Conservation (phyloP, 163 green algal genomes). For the Chlamydomonas reinhardtii region DNA sequence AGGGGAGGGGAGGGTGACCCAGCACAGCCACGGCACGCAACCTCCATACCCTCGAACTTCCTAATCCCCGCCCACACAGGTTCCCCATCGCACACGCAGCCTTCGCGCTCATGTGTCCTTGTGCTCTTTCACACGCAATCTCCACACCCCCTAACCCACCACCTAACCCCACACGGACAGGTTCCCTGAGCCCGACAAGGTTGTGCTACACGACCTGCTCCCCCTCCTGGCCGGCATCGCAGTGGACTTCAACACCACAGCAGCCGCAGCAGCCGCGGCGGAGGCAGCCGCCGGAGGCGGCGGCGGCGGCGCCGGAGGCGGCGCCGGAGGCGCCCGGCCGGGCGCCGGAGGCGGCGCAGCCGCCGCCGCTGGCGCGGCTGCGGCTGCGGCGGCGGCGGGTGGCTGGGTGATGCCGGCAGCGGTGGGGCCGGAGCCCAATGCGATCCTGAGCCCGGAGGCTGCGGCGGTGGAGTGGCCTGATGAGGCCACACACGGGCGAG, state of each 20-base stretch:
- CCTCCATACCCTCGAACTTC: too few relatives aligned
- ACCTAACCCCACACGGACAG: neutral
- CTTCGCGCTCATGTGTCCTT: too few relatives aligned
- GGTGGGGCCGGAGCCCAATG: constrained; percentile 14
- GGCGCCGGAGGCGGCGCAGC: neutral
- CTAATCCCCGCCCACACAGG: too few relatives aligned
- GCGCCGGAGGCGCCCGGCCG: neutral
- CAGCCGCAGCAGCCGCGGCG: neutral
- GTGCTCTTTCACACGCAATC: too few relatives aligned
- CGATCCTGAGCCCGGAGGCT: neutral
- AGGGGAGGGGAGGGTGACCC: too few relatives aligned
- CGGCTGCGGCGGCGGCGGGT: neutral
- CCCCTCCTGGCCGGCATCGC: constrained; percentile 65
- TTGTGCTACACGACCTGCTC: constrained; percentile 72
- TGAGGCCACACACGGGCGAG: neutral
- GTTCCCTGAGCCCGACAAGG: constrained; percentile 60
- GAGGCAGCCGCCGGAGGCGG: neutral
- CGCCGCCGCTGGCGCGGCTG: neutral
- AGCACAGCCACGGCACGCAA: too few relatives aligned
- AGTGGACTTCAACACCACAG: constrained; percentile 64
- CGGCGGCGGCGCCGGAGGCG: neutral
- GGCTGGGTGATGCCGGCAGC: neutral
- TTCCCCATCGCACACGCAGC: too few relatives aligned
- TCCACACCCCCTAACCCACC: too few relatives aligned
- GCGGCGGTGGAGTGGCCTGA: constrained; percentile 32